Percentiles rank a stretch among this genome's conserved stretches.
Conservation (phyloP, 2,329 filamentous ascomycete species). For the Sporothrix dimorphospora region DNA sequence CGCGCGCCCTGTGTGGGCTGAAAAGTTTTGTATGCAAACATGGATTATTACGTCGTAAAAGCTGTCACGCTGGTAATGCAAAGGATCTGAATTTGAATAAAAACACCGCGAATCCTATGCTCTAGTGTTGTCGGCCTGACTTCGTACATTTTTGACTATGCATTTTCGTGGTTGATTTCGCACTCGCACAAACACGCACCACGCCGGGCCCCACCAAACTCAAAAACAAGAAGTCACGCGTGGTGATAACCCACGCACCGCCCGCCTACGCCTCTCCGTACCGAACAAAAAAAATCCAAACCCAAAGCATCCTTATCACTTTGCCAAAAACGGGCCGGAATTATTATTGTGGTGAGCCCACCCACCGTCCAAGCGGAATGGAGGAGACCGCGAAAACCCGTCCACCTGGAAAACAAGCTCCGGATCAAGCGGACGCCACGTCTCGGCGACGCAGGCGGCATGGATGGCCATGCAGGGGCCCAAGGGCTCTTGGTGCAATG, state of each 20-base stretch:
- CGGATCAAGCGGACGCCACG: background rate
- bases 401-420: background rate
- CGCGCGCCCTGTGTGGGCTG: background rate
- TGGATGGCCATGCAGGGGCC: constrained; percentile 13
- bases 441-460: background rate
- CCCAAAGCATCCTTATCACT: background rate
- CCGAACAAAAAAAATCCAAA: background rate
- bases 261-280: background rate
- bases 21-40: constrained; percentile 16
- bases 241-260: background rate
- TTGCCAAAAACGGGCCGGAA: background rate
- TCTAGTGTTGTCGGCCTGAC: background rate
- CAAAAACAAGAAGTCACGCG: background rate
- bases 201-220: background rate
- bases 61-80: constrained; percentile 15
- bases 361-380: background rate
- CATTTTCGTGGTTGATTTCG: background rate
- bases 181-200: background rate
- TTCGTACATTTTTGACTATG: background rate
- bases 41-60: constrained; percentile 9
- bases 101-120: too few species aligned
- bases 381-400: too few species aligned
- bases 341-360: background rate
- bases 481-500: constrained; percentile 28
- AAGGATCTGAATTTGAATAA: background rate